phyloP scores from a whole-genome alignment of 352 stramenopile species.

The Phytophthora melonis region DNA sequence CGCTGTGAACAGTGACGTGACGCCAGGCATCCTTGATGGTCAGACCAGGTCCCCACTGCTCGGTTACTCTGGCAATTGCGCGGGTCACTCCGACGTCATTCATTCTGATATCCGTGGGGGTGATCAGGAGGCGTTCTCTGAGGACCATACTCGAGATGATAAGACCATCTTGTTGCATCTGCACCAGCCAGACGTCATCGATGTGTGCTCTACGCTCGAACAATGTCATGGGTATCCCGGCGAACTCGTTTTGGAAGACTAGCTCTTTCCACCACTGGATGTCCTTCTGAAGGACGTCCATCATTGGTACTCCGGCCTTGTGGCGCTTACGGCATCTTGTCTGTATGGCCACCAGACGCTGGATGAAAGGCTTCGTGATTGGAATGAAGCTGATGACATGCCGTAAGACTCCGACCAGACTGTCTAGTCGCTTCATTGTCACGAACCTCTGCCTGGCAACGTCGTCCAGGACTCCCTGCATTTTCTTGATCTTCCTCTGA shows the following conservation, averaged over 20 bases:
- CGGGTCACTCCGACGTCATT: background rate
- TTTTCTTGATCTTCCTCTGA: constrained; percentile 1
- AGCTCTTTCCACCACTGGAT: background rate
- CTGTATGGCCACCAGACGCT: background rate
- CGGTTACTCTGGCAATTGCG: background rate
- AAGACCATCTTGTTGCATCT: background rate
- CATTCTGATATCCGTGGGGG: background rate
- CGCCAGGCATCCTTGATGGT: constrained; percentile 4
- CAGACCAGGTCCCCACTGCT: background rate
- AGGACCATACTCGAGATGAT: background rate
- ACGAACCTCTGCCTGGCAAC: background rate
- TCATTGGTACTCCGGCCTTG: background rate
- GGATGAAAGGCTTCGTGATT: background rate
- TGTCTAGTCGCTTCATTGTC: background rate
- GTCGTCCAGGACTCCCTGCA: background rate
- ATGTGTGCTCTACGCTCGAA: background rate
- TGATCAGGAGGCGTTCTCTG: background rate
- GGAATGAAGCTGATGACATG: background rate
- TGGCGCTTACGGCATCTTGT: background rate
- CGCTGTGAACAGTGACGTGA: constrained; percentile 13
- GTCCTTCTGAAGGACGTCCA: background rate
- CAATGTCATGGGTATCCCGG: background rate
- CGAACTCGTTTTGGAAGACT: background rate
- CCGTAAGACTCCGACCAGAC: background rate
- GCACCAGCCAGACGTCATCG: background rate